Percentiles rank a stretch among this genome's conserved stretches.
Evolutionary conservation across 331 rosid species (phyloP).

Genomic region (Spiraea crenata): DNA sequence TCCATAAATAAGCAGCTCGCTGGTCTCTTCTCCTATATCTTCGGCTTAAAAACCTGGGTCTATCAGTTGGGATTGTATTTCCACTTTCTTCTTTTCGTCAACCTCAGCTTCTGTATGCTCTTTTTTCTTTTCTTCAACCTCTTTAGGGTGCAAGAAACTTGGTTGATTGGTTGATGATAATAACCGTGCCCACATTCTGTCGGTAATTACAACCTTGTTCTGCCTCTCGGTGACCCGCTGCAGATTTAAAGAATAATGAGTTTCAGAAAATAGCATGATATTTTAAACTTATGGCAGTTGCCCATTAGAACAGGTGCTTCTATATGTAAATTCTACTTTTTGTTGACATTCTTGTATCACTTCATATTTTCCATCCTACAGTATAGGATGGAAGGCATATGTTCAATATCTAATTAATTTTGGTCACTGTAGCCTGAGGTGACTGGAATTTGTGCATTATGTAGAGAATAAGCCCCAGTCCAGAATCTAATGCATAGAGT

Average conservation of each 20-base stretch:
- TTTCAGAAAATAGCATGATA: neutral
- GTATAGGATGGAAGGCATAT: neutral
- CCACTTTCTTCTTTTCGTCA: neutral
- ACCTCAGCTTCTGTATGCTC: neutral
- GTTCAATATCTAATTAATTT: neutral
- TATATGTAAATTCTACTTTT: neutral
- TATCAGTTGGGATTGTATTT: constrained; percentile 1
- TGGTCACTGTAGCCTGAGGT: neutral
- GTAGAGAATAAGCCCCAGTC: neutral
- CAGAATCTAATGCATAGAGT: neutral
- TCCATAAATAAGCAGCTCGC: neutral
- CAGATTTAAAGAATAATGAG: neutral
- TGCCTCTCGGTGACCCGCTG: constrained; percentile 41
- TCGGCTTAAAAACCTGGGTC: neutral
- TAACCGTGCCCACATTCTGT: constrained; percentile 63
- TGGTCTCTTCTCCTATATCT: neutral
- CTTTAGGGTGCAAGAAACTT: constrained; percentile 38
- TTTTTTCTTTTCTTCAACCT: neutral
- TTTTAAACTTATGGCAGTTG: neutral
- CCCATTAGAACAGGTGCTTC: neutral
- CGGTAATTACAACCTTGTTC: constrained; percentile 50
- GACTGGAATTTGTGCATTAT: neutral
- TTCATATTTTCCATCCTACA: neutral
- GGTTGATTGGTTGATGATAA: constrained; percentile 58
- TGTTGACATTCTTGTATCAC: neutral